phyloP scores from a whole-genome alignment of 352 stramenopile species.

The Phytophthora ramorum region DNA sequence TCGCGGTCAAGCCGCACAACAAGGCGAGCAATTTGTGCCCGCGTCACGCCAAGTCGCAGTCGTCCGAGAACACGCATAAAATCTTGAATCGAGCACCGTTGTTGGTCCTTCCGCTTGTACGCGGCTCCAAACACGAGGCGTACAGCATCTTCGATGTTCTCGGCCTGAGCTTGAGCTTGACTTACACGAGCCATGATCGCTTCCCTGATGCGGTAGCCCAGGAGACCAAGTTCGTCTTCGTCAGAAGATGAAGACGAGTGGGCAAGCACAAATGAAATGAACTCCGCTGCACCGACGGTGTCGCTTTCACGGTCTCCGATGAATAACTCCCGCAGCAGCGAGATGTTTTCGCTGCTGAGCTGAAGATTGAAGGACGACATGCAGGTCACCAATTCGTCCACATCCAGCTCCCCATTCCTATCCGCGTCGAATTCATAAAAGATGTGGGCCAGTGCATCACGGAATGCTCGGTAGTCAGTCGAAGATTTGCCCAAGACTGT shows the following conservation, averaged over 20 bases:
- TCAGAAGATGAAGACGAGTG: conserved; percentile 21
- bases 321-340: conserved; percentile 67
- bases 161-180: conserved; percentile 36
- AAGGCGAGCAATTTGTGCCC: conserved; percentile 58
- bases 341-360: conserved; percentile 48
- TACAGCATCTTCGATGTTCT: conserved; percentile 61
- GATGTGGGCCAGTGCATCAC: conserved; percentile 54
- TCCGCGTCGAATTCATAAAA: conserved; percentile 69
- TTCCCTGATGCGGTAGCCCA: conserved; percentile 56
- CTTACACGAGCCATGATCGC: conserved; percentile 50
- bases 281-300: conserved; percentile 65
- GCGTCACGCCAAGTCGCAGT: conserved; percentile 51
- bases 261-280: conserved; percentile 77
- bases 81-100: conserved; percentile 33
- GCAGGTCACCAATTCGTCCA: conserved; percentile 59
- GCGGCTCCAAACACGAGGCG: conserved; percentile 57
- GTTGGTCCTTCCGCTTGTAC: conserved; percentile 38
- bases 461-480: conserved; percentile 58
- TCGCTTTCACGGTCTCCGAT: conserved; percentile 35
- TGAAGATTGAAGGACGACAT: conserved; percentile 57
- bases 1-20: conserved; percentile 64
- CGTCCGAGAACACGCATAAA: conserved; percentile 51
- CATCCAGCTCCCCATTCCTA: conserved; percentile 57
- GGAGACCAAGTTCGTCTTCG: conserved; percentile 56
- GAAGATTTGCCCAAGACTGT: conserved; percentile 23